Conservation (phyloP, 2,329 filamentous ascomycete genomes). For the Pseudogymnoascus sp. region DNA sequence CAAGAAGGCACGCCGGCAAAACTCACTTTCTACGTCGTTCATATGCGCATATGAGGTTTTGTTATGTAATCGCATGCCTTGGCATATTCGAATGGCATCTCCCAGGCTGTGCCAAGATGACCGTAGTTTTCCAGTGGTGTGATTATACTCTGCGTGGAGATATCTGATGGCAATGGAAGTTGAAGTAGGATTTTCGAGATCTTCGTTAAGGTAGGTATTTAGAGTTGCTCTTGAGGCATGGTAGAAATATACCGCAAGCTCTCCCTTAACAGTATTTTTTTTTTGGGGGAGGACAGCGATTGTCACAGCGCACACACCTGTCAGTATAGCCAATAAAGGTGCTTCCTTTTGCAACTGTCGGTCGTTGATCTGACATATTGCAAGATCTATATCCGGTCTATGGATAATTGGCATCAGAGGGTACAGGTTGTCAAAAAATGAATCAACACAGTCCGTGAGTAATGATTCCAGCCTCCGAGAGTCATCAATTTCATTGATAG, state of each 20-base stretch:
- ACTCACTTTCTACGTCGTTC: background rate
- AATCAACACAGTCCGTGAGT: background rate
- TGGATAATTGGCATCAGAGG: background rate
- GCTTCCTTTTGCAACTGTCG: background rate
- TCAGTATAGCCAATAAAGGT: background rate
- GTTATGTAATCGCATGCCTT: background rate
- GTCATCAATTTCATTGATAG: background rate
- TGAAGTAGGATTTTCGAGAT: background rate
- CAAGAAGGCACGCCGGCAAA: background rate
- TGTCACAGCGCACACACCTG: background rate
- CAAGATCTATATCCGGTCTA: background rate
- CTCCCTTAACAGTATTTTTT: background rate
- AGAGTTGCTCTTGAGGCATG: background rate
- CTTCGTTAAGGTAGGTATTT: background rate
- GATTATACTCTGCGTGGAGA: background rate
- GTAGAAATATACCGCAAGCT: background rate
- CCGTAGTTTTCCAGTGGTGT: background rate
- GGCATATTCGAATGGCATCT: background rate
- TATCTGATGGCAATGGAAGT: background rate
- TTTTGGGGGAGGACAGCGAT: background rate
- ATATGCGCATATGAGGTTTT: background rate
- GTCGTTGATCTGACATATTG: background rate
- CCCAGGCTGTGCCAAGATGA: background rate
- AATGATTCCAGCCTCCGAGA: background rate
- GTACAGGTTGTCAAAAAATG: background rate